phyloP scores from a whole-genome alignment of 352 stramenopile genomes.

The Blastocystis sp. region DNA sequence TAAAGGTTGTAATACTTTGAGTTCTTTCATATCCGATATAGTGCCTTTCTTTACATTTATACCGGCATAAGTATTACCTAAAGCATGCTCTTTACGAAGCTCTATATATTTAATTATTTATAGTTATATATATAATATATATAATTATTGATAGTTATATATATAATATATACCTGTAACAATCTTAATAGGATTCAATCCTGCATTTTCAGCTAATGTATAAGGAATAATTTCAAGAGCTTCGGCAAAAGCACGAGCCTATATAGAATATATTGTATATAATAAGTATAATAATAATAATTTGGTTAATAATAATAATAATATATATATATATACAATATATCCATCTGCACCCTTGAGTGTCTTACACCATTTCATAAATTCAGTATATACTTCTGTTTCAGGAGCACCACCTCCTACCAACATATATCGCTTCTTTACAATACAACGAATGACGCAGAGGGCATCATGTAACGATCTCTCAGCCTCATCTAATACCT shows the following conservation, averaged over 20 bases:
- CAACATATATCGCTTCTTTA: constrained; percentile 96
- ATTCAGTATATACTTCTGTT: constrained; percentile 74
- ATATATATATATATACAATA: constrained; percentile 4
- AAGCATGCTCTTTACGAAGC: constrained; percentile 70
- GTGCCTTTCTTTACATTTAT: constrained; percentile 82
- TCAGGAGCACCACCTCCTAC: constrained; percentile 84
- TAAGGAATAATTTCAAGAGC: constrained; percentile 92
- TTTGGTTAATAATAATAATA: background rate
- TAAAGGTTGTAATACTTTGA: constrained; percentile 91
- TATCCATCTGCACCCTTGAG: constrained; percentile 49
- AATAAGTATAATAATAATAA: no score
- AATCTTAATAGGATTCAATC: constrained; percentile 89
- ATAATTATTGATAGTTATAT: constrained; percentile 52
- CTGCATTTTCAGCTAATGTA: constrained; percentile 95
- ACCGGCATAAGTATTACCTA: constrained; percentile 68
- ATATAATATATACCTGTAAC: no score
- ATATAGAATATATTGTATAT: background rate
- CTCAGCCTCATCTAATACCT: constrained; percentile 82
- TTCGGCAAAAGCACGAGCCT: constrained; percentile 77
- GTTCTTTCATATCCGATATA: constrained; percentile 93
- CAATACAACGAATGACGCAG: constrained; percentile 80
- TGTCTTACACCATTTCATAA: constrained; percentile 72
- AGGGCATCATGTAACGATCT: constrained; percentile 93
- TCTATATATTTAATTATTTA: constrained; percentile 45
- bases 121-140: constrained; percentile 44